Conservation (phyloP, 2,329 filamentous ascomycete genomes). For the Alternaria atra region DNA sequence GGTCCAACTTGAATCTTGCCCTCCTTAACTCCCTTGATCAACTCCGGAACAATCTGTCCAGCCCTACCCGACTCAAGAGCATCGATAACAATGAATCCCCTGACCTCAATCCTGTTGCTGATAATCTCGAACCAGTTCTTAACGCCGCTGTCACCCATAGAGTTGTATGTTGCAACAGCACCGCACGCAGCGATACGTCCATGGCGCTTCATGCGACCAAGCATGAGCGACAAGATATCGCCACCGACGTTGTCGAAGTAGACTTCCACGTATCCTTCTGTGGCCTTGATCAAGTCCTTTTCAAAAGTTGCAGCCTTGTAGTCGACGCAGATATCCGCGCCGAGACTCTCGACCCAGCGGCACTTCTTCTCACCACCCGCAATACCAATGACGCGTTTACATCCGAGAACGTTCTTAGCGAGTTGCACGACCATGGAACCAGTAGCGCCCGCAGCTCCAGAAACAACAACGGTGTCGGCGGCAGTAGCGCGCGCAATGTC, state of each 20-base stretch:
- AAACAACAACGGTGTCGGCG: constrained; percentile 78
- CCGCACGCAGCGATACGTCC: constrained; percentile 57
- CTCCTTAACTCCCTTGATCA: constrained; percentile 48
- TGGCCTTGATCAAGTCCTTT: constrained; percentile 57
- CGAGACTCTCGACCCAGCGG: constrained; percentile 60
- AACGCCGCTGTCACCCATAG: constrained; percentile 41
- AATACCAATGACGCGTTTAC: constrained; percentile 62
- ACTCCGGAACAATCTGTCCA: constrained; percentile 32
- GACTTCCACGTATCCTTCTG: constrained; percentile 61
- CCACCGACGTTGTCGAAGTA: constrained; percentile 64
- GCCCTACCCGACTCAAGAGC: constrained; percentile 43
- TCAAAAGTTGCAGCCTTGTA: constrained; percentile 61
- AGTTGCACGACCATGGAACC: constrained; percentile 73
- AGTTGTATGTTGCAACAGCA: constrained; percentile 56
- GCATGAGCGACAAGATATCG: constrained; percentile 58
- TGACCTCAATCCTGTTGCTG: constrained; percentile 54
- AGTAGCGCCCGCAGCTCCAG: constrained; percentile 79
- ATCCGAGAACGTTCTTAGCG: constrained; percentile 59
- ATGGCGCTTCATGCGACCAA: constrained; percentile 53
- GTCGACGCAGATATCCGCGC: constrained; percentile 64
- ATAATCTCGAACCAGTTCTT: constrained; percentile 57
- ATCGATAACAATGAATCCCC: constrained; percentile 57
- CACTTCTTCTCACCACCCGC: constrained; percentile 64
- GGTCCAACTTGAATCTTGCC: constrained; percentile 57
- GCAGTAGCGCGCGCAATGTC: constrained; percentile 71